Base-by-base conservation (phyloP, 1,284 basidiomycete species). In the Tilletia setariae region DNA sequence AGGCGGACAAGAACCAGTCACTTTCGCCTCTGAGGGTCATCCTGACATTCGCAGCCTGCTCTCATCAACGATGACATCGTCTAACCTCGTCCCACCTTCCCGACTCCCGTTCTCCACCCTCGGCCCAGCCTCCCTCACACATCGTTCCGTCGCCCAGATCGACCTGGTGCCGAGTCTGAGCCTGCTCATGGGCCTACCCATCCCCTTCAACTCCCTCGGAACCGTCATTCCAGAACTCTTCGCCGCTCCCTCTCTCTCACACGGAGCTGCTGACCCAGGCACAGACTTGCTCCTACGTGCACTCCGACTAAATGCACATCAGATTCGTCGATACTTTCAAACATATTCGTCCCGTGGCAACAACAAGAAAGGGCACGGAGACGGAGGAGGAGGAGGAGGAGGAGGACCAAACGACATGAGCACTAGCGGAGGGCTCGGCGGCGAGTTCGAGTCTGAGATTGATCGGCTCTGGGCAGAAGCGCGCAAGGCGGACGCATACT, bases 201-300 rank as follows among this genome's bases (percentile, higher is more conserved):
- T 98, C 63, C 96, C 96, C 0, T 98, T 91, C 85, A 97, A 95
- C 84, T 97, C 93, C 76, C 89, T 98, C 16, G 96, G 96, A 0
- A 88, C 87, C 1, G 85, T 96, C 68, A 92, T 98, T 28, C 95
- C 95, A 0, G 94, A 98, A 79, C 84, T 94, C 19, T 98, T 98
- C 82, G 66, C 74, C 44, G 56, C 32, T 35, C 30, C 28, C 30
- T 61, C 32, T 32, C 8, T 6, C 28, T 9, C 62, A 35, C 63
- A 32, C 67, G 68, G 6, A 71, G 69, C 13, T 67, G 51, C 87
- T 89, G 73, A n/a, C n/a, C n/a, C n/a, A n/a, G n/a, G n/a, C 63
- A 32, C 67, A 67, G 6, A 71, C 70, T 9, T 67, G 51, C 87
- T 89, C 73, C 86, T 85, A 23, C 84, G 84, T 1, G 93, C 93